Conservation (phyloP, 2,329 filamentous ascomycete species). For the Beauveria varroae region DNA sequence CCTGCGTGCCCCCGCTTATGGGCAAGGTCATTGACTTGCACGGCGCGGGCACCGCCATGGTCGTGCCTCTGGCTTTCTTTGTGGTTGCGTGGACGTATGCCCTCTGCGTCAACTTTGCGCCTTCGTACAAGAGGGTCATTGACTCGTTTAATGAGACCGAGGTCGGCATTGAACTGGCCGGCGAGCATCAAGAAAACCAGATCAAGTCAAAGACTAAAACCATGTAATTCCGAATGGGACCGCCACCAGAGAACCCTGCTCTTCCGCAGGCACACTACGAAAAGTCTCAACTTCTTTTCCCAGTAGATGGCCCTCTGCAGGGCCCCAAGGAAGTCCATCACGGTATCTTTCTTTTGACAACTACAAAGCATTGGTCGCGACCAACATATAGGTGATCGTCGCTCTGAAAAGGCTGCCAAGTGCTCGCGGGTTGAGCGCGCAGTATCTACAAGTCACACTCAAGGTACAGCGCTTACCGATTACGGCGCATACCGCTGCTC, state of each 20-base stretch:
- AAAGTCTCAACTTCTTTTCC: too few species aligned
- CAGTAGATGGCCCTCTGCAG: too few species aligned
- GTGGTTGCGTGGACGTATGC: conserved; percentile 49
- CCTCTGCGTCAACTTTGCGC: conserved; percentile 57
- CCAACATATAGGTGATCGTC: too few species aligned
- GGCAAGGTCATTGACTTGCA: conserved; percentile 59
- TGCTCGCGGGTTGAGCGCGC: too few species aligned
- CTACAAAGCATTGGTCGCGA: too few species aligned
- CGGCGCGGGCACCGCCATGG: conserved; percentile 55
- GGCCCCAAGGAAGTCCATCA: too few species aligned
- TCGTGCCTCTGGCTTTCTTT: conserved; percentile 57
- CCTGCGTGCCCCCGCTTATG: conserved; percentile 64
- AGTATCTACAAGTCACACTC: too few species aligned
- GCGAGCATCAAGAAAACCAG: conserved; percentile 17
- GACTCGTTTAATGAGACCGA: conserved; percentile 47
- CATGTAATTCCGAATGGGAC: background rate
- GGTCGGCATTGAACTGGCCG: conserved; percentile 27
- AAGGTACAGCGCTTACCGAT: too few species aligned
- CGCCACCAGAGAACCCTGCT: background rate
- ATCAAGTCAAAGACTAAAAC: conserved; percentile 2
- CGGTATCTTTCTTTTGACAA: too few species aligned
- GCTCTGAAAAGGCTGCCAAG: too few species aligned
- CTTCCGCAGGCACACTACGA: background rate
- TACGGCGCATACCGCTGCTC: too few species aligned
- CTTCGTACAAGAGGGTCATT: conserved; percentile 53